Evolutionary conservation across 2,329 filamentous ascomycete genomes (phyloP), one percentile per base, ranked within the genome.

Genomic region (Sporothrix dimorphospora): DNA sequence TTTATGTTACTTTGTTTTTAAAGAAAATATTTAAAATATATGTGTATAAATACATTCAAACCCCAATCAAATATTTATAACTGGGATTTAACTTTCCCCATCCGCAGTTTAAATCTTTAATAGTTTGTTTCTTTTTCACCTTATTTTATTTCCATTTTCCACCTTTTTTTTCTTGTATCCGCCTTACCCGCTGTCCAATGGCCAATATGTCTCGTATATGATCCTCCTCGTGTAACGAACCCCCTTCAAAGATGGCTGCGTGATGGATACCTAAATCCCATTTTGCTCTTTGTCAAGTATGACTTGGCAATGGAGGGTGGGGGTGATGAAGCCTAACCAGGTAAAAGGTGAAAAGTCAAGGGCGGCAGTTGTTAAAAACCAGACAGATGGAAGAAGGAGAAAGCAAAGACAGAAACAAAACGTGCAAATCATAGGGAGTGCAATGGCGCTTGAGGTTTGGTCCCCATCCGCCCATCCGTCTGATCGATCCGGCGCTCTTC

Each of bases 401-500:
- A 38, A 53, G 5, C 27, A 71, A 53, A 6, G 34, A 1, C n/a
- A n/a, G n/a, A 14, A 53, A 53, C 19, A 11, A 49, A 9, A 30
- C 21, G 9, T 45, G n/a, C 51, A 69, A 30, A 55, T 24, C n/a
- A 14, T 42, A 42, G 24, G 24, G 24, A 12, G 24, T 55, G 12
- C 38, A 38, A 42, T 65, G 38, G 9, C 27, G 59, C 19, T 45
- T 19, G 6, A 65, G 59, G 45, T 65, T 63, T 42, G 59, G 4
- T n/a, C n/a, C 38, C 59, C 21, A 19, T 65, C 38, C 38, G 59
- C 40, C 59, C 40, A 42, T 45, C 59, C 59, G 30, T 70, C 55
- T 71, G 57, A 71, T 71, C 69, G 69, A 71, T 65, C 69, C 69
- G 55, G 57, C 12, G 42, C 55, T 51, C 11, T 49, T 53, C 30